phyloP scores from a whole-genome alignment of 768 basidiomycete species.

The Russula sp. region DNA sequence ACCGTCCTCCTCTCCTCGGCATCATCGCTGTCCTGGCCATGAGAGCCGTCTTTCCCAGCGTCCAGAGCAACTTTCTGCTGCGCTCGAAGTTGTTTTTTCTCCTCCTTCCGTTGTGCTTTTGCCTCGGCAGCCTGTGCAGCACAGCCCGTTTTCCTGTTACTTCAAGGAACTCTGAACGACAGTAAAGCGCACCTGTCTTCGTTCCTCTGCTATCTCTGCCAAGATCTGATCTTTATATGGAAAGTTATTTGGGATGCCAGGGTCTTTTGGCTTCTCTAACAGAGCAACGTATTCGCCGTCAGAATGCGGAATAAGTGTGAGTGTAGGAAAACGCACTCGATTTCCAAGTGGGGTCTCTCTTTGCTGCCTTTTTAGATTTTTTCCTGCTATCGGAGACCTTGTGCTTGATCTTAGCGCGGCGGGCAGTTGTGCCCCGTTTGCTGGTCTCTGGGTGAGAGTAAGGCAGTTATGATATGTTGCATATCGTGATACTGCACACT shows the following conservation, averaged over 20 bases:
- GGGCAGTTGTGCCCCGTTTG: slow-evolving; percentile 70
- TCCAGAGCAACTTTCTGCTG: slow-evolving; percentile 29
- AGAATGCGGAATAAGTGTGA: slow-evolving; percentile 12
- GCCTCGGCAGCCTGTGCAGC: slow-evolving; percentile 66
- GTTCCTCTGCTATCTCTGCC: slow-evolving; percentile 82
- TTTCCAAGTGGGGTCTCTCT: slow-evolving; percentile 85
- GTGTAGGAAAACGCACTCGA: slow-evolving; percentile 57
- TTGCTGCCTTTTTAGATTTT: slow-evolving; percentile 70
- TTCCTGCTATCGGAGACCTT: slow-evolving; percentile 74
- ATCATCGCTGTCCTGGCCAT: slow-evolving; percentile 34
- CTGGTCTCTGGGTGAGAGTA: slow-evolving; percentile 62
- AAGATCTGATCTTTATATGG: slow-evolving; percentile 94
- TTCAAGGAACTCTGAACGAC: not conserved
- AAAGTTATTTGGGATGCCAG: slow-evolving; percentile 89
- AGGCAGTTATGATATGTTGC: not conserved
- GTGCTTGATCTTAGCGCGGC: slow-evolving; percentile 68
- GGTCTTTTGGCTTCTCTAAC: slow-evolving; percentile 79
- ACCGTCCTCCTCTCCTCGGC: slow-evolving; percentile 36
- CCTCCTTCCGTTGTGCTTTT: slow-evolving; percentile 63
- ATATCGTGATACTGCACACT: not conserved
- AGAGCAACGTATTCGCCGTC: slow-evolving; percentile 6
- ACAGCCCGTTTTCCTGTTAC: not conserved
- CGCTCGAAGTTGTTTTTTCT: slow-evolving; percentile 51
- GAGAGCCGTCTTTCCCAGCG: slow-evolving; percentile 28
- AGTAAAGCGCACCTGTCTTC: slow-evolving; percentile 56